These are phyloP conservation scores for Peziza echinospora DNA, from an alignment of 495 filamentous ascomycete species.

Conservation along the genomic window DNA sequence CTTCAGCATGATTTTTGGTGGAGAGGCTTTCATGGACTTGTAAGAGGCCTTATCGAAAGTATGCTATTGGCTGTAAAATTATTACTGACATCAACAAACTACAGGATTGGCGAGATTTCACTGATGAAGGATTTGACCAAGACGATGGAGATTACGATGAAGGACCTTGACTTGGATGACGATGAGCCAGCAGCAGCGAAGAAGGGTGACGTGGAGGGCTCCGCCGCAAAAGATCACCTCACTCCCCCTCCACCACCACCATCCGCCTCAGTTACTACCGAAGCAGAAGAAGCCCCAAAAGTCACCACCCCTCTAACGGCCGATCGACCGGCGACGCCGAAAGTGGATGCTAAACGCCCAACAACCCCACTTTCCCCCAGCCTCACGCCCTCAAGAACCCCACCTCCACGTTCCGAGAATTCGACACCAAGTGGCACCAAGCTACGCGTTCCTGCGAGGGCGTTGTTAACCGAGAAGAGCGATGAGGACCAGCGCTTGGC, in stretches of 20 bases:
- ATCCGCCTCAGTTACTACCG: neutral
- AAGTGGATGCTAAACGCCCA: slow-evolving; percentile 11
- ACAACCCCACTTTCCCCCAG: slow-evolving; percentile 14
- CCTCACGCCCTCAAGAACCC: slow-evolving; percentile 17
- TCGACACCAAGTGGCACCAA: slow-evolving; percentile 38
- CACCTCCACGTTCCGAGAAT: slow-evolving; percentile 30
- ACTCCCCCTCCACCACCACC: neutral
- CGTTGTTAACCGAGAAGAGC: slow-evolving; percentile 69
- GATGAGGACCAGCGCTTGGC: slow-evolving; percentile 65
- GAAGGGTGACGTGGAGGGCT: slow-evolving; percentile 28
- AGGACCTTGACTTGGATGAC: slow-evolving; percentile 42
- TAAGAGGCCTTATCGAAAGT: slow-evolving; percentile 6
- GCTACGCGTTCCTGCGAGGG: slow-evolving; percentile 44
- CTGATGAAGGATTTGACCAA: slow-evolving; percentile 79
- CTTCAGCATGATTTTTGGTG: slow-evolving; percentile 96
- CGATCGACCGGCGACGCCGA: slow-evolving; percentile 9
- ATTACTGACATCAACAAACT: too few species aligned
- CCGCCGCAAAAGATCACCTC: slow-evolving; percentile 1
- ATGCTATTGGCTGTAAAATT: neutral
- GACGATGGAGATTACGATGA: slow-evolving; percentile 77
- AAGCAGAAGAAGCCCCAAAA: neutral
- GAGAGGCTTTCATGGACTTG: slow-evolving; percentile 79
- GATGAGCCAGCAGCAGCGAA: slow-evolving; percentile 30
- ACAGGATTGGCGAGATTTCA: slow-evolving; percentile 61
- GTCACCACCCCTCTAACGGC: slow-evolving; percentile 11